A percentile compares a stretch with the other conserved stretches of the same genome.
Evolutionary conservation across 176 grass and related monocot species (phyloP).

Genomic region (Olyra latifolia): DNA sequence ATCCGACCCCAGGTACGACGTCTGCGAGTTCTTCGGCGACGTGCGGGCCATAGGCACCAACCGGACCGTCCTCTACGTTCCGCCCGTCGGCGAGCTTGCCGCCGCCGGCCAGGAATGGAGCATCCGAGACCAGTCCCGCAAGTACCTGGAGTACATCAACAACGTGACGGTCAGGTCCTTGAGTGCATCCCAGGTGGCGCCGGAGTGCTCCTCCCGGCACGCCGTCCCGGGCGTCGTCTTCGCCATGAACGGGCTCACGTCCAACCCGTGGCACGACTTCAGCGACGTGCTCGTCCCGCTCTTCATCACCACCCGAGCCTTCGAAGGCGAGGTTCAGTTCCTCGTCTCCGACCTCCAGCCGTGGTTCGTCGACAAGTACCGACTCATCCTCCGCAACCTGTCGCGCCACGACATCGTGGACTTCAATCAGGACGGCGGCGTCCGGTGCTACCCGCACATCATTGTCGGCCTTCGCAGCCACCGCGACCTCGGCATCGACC

Average conservation of each 20-base stretch:
- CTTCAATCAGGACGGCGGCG: slow-evolving; percentile 40
- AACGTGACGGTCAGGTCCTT: slow-evolving; percentile 50
- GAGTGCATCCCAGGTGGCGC: slow-evolving; percentile 35
- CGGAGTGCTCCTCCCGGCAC: slow-evolving; percentile 52
- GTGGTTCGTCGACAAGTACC: slow-evolving; percentile 70
- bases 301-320: slow-evolving; percentile 50
- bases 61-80: slow-evolving; percentile 49
- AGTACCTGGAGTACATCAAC: slow-evolving; percentile 42
- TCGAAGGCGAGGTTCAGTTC: slow-evolving; percentile 67
- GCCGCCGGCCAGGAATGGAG: slow-evolving; percentile 51
- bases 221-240: slow-evolving; percentile 53
- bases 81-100: background rate
- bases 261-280: slow-evolving; percentile 75
- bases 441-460: slow-evolving; percentile 65
- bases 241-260: slow-evolving; percentile 68
- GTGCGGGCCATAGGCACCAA: slow-evolving; percentile 47
- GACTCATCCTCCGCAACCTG: slow-evolving; percentile 47
- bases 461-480: slow-evolving; percentile 65
- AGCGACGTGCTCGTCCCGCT: slow-evolving; percentile 69
- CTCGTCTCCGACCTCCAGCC: slow-evolving; percentile 54
- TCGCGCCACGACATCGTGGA: slow-evolving; percentile 55
- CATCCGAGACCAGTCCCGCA: slow-evolving; percentile 66
- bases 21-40: slow-evolving; percentile 60
- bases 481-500: slow-evolving; percentile 65
- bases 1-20: slow-evolving; percentile 52